Base-by-base conservation (phyloP, 2,329 filamentous ascomycete genomes). In the Neoarthrinium moseri region DNA sequence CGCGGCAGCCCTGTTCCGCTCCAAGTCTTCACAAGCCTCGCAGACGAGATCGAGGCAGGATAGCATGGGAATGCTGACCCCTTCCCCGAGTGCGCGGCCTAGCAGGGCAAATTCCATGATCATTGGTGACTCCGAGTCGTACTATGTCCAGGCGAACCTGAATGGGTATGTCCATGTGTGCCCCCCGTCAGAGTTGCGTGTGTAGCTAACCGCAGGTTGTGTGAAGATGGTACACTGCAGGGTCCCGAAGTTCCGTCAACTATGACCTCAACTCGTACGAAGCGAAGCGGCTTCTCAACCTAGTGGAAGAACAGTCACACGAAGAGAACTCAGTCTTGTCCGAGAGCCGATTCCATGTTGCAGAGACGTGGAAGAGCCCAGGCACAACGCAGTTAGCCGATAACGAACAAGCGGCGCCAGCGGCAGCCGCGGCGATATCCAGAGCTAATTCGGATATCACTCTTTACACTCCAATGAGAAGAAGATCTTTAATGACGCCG, bases 191-290 rank as follows among this genome's bases (percentile, higher is more conserved):
- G 23, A 40, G 15, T 27, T 20, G 15, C 41, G 12, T 46, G 18
- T 54, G 38, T 1, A 27, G 15, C 15, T 36, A 29, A 26, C 23
- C 12, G 13, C 13, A 15, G 21, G 22, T 40, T 11, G 21, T 26
- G n/a, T n/a, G 20, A 20, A 45, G 64, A 38, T 60, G 62, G 55
- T 59, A 64, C 20, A 45, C 56, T 32, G 58, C 62, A 26, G 56
- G 56, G 20, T 62, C 63, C 30, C 68, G 65, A 37, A 56, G 63
- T 5, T 73, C 71, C 5, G 67, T 67, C 53, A 70, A 69, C 46
- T 72, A 74, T 56, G 66, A 74, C 46, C 48, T 69, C 41, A 60
- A 60, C 22, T 72, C 71, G 21, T 75, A 75, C 55, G 71, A 72
- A 53, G 67, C 70, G n/a, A 66, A 70, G 50, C 66, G 70, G 6